Conservation (phyloP, 2,329 filamentous ascomycete genomes). For the Aureobasidium pullulans region DNA sequence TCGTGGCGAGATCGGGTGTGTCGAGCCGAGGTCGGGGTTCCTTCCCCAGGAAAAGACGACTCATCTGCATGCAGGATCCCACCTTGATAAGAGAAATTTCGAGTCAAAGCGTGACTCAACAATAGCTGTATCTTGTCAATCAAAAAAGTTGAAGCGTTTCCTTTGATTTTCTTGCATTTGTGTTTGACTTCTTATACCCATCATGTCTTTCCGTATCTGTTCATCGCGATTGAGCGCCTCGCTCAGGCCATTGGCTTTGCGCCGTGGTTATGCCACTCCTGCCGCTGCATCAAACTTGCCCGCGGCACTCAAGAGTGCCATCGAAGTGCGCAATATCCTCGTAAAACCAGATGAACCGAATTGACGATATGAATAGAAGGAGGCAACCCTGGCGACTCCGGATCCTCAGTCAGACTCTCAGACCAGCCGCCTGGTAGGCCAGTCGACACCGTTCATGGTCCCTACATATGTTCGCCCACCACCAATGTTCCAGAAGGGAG, state of each 20-base stretch:
- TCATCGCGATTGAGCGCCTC: conserved; percentile 21
- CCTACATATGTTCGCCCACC: conserved; percentile 87
- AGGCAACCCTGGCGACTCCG: conserved; percentile 53
- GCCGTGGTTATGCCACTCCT: conserved; percentile 30
- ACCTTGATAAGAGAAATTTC: conserved; percentile 12
- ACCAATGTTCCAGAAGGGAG: conserved; percentile 80
- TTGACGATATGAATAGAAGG: conserved; percentile 31
- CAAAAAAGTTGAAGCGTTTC: not conserved
- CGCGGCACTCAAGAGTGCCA: conserved; percentile 33
- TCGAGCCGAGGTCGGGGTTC: not conserved
- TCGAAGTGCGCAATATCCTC: conserved; percentile 28
- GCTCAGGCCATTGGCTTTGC: conserved; percentile 16
- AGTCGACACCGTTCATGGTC: conserved; percentile 84
- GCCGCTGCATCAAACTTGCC: conserved; percentile 36
- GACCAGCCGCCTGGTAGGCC: conserved; percentile 65
- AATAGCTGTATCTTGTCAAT: not conserved
- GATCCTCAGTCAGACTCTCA: conserved; percentile 68
- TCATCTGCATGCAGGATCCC: not conserved
- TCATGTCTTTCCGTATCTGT: conserved; percentile 20
- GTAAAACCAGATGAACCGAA: conserved; percentile 2
- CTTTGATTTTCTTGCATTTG: not conserved
- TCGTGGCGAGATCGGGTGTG: not conserved
- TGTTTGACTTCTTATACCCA: not conserved
- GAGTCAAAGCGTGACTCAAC: conserved; percentile 1
- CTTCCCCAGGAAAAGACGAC: not conserved